phyloP scores from a whole-genome alignment of 306 rosid species.

The Trifolium dubium region DNA sequence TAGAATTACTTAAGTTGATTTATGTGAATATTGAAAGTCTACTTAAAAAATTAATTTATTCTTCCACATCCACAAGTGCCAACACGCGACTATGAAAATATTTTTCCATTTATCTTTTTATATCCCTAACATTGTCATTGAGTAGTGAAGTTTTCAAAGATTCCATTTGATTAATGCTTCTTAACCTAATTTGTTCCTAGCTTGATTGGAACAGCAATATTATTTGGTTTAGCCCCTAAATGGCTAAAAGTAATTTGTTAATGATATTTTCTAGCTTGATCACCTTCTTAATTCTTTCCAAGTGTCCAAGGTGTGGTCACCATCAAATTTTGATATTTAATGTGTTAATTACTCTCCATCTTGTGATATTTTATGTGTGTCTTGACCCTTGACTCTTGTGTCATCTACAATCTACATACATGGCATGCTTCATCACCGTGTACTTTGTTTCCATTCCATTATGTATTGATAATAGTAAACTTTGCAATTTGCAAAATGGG shows the following conservation, averaged over 20 bases:
- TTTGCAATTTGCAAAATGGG: slow-evolving; percentile 37
- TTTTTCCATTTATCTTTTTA: too few relatives aligned
- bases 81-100: too few relatives aligned
- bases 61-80: too few relatives aligned
- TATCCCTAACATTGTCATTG: too few relatives aligned
- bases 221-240: slow-evolving; percentile 2
- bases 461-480: neutral
- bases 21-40: too few relatives aligned
- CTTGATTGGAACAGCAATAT: slow-evolving; percentile 25
- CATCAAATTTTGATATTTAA: slow-evolving; percentile 31
- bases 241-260: neutral
- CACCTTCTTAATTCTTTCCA: slow-evolving; percentile 27
- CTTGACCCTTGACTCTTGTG: neutral
- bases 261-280: slow-evolving; percentile 9
- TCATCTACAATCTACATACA: slow-evolving; percentile 11
- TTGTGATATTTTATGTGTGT: slow-evolving; percentile 9
- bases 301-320: slow-evolving; percentile 25
- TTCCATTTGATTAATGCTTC: slow-evolving; percentile 25
- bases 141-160: too few relatives aligned
- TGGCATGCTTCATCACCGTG: slow-evolving; percentile 11
- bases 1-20: too few relatives aligned
- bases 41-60: too few relatives aligned
- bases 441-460: neutral
- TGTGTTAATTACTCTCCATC: neutral
- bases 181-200: neutral